These are phyloP conservation scores for Hortaea werneckii DNA, from an alignment of 2,329 filamentous ascomycete genomes.

Conservation along the genomic window DNA sequence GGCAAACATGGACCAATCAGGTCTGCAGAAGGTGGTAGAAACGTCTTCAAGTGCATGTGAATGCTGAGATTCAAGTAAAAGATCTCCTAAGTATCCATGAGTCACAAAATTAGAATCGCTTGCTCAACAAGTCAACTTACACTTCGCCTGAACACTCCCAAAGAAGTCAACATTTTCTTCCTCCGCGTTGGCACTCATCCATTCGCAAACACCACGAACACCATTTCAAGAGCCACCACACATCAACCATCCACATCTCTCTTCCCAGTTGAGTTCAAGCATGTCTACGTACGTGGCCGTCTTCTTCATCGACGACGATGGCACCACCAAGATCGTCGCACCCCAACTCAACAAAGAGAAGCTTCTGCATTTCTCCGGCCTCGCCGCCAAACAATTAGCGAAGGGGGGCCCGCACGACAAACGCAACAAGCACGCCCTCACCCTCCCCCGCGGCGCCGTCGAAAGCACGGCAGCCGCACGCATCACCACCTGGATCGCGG, in stretches of 20 bases:
- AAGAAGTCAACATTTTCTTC: neutral
- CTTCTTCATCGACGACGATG: neutral
- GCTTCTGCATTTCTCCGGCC: slow-evolving; percentile 3
- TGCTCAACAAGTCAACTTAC: neutral
- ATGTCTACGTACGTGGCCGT: neutral
- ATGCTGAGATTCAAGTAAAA: no score
- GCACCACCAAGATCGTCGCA: slow-evolving; percentile 1
- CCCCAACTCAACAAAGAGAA: slow-evolving; percentile 1
- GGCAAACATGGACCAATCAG: neutral
- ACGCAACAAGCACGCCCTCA: neutral
- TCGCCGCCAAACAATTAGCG: neutral
- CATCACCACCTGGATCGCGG: slow-evolving; percentile 5
- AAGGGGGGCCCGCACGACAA: neutral
- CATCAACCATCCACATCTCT: neutral
- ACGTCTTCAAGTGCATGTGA: neutral
- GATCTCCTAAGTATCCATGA: neutral
- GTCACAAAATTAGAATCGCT: neutral
- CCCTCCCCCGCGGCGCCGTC: neutral
- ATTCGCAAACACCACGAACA: neutral
- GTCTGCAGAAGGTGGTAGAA: neutral
- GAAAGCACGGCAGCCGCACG: slow-evolving; percentile 2
- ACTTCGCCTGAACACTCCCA: neutral
- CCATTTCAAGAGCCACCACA: neutral
- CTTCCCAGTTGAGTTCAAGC: neutral
- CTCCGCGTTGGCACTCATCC: neutral